These are phyloP conservation scores for Bryoglossum gracile DNA, from an alignment of 495 filamentous ascomycete genomes.

Conservation along the genomic window DNA sequence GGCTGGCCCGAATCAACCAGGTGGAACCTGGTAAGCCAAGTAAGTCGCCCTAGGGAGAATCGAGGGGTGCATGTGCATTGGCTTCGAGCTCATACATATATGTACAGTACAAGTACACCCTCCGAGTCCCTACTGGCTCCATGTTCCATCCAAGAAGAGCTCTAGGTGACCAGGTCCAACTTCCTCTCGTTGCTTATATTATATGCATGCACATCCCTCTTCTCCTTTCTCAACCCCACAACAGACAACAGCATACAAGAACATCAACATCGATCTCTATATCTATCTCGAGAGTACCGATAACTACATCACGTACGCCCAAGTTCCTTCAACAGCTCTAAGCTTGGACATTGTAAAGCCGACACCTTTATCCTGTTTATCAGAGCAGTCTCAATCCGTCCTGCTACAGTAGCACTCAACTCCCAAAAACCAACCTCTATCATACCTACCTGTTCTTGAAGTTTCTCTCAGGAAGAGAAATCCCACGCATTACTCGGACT, in stretches of 20 bases:
- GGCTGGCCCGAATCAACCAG: constrained; percentile 12
- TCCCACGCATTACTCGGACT: no score
- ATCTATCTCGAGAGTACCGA: no score
- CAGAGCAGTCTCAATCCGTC: neutral
- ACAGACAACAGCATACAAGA: neutral
- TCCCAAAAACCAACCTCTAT: neutral
- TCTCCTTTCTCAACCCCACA: constrained; percentile 1
- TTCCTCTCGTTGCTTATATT: constrained; percentile 2
- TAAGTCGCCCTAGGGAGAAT: no score
- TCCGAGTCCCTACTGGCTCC: constrained; percentile 12
- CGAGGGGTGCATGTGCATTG: constrained; percentile 19
- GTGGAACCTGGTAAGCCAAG: constrained; percentile 6
- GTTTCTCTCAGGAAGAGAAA: constrained; percentile 8
- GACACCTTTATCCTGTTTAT: neutral
- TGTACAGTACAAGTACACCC: no score
- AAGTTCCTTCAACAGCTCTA: neutral
- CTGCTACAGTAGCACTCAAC: neutral
- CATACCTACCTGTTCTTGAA: neutral
- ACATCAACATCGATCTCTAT: no score
- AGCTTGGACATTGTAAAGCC: neutral
- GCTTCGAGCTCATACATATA: neutral
- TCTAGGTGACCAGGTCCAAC: neutral
- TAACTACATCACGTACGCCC: no score
- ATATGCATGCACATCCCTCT: constrained; percentile 12
- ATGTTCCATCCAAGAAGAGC: constrained; percentile 2